Evolutionary conservation across 1,284 basidiomycete species (phyloP), one percentile per base, ranked within the genome.

Genomic region (Violaceomyces palustris): DNA sequence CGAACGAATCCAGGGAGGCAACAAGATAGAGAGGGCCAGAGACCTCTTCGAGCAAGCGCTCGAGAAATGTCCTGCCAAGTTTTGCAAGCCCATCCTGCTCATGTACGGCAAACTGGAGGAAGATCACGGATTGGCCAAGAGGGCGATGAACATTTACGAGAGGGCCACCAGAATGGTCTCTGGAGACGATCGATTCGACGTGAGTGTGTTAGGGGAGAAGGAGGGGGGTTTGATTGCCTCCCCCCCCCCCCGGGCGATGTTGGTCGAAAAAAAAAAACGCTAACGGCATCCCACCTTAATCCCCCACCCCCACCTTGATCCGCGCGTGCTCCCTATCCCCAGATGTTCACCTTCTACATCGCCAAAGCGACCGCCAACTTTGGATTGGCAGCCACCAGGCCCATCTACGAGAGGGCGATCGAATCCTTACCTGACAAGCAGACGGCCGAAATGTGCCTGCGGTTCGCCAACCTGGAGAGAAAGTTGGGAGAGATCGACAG

Each of bases 401-500:
- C 92, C 3, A 96, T 98, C 69, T 99, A 98, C 78, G 88, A 97
- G 75, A 83, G 86, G 17, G 93, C 94, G n/a, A 79, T 99, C 56
- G 91, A 97, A 77, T 79, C 83, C 24, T 81, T 99, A 11, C 91
- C 93, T 2, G 88, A 97, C 76, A 80, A 80, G 41, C 88, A 96
- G 76, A 94, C 94, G 1, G 90, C 92, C n/a, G 85, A 90, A 73
- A 94, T 98, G 88, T 96, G 91, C 74, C 78, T 94, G 30, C 87
- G 91, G 32, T 99, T 97, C 74, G 94, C 94, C 6, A 81, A 83
- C 35, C 83, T 99, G 68, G 94, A 99, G 75, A 85, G 92, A 65
- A 98, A 99, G 75, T 82, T 99, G 27, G 94, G 94, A 51, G 94
- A 99, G 77, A 94, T 98, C 73, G 94, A 99, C 76, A 82, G 94